Percentiles rank a stretch among this genome's conserved stretches.
phyloP scores from a whole-genome alignment of 306 rosid species.

The Luffa acutangula region DNA sequence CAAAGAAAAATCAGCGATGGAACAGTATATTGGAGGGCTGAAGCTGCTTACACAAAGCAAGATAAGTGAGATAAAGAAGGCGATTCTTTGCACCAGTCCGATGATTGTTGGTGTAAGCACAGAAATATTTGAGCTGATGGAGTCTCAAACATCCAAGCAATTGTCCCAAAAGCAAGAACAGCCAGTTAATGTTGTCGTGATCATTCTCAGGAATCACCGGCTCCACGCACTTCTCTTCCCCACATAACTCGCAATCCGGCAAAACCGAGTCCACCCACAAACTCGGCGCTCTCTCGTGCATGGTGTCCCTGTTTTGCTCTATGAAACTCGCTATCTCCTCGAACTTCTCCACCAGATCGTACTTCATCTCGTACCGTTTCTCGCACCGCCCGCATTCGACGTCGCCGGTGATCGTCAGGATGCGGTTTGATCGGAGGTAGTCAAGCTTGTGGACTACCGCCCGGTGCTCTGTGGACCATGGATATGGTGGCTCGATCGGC shows the following conservation, averaged over 20 bases:
- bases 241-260: conserved; percentile 23
- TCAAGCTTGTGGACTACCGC: conserved; percentile 13
- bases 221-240: conserved; percentile 14
- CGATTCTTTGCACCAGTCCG: conserved; percentile 51
- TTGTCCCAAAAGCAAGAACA: conserved; percentile 44
- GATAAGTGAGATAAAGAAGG: conserved; percentile 32
- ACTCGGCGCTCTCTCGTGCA: conserved; percentile 32
- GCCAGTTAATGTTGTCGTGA: conserved; percentile 34
- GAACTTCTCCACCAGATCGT: conserved; percentile 1
- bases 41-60: conserved; percentile 30
- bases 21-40: background rate
- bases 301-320: background rate
- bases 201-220: conserved; percentile 25
- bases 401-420: conserved; percentile 11
- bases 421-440: background rate
- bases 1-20: background rate
- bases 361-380: conserved; percentile 4
- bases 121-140: conserved; percentile 36
- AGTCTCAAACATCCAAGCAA: conserved; percentile 38
- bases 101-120: conserved; percentile 31
- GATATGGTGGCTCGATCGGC: conserved; percentile 18
- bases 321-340: background rate
- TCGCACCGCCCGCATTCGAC: conserved; percentile 37
- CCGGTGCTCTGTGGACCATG: conserved; percentile 35
- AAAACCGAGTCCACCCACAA: conserved; percentile 26